These are phyloP conservation scores for Trichoderma simmonsii DNA, from an alignment of 2,329 filamentous ascomycete genomes.

Conservation along the genomic window DNA sequence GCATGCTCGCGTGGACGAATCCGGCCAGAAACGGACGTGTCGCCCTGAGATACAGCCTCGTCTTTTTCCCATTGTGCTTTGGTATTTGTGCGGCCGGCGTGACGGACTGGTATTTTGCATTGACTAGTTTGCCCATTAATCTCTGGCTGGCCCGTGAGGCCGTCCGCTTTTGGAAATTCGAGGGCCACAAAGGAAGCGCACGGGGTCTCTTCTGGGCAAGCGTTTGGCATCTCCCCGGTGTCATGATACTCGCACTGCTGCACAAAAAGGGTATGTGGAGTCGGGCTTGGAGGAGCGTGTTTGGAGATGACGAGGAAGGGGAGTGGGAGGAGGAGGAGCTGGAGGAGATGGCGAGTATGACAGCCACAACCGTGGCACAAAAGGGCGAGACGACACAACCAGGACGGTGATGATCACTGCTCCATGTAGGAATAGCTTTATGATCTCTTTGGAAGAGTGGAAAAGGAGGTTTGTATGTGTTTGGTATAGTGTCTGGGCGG, in stretches of 20 bases:
- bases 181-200: slow-evolving; percentile 77
- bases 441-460: neutral
- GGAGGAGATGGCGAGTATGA: slow-evolving; percentile 40
- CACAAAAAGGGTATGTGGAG: slow-evolving; percentile 94
- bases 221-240: slow-evolving; percentile 89
- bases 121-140: slow-evolving; percentile 79
- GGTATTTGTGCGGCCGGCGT: slow-evolving; percentile 75
- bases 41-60: slow-evolving; percentile 78
- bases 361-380: slow-evolving; percentile 27
- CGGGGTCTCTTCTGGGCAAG: slow-evolving; percentile 93
- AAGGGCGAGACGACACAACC: slow-evolving; percentile 23
- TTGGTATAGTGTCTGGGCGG: neutral
- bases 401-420: slow-evolving; percentile 8
- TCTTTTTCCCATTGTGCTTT: slow-evolving; percentile 82
- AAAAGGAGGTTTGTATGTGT: neutral
- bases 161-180: slow-evolving; percentile 72
- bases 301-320: slow-evolving; percentile 53
- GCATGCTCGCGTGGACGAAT: slow-evolving; percentile 83
- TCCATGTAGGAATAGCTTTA: slow-evolving; percentile 6
- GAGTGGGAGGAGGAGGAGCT: slow-evolving; percentile 57
- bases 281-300: slow-evolving; percentile 69
- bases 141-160: slow-evolving; percentile 80
- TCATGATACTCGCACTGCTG: slow-evolving; percentile 84
- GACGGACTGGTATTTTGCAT: slow-evolving; percentile 81
- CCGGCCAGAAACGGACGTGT: slow-evolving; percentile 82